Percentiles rank a stretch among this genome's conserved stretches.
Evolutionary conservation across 345 rosid genomes (phyloP).

Genomic region (Geranium rotundifolium): DNA sequence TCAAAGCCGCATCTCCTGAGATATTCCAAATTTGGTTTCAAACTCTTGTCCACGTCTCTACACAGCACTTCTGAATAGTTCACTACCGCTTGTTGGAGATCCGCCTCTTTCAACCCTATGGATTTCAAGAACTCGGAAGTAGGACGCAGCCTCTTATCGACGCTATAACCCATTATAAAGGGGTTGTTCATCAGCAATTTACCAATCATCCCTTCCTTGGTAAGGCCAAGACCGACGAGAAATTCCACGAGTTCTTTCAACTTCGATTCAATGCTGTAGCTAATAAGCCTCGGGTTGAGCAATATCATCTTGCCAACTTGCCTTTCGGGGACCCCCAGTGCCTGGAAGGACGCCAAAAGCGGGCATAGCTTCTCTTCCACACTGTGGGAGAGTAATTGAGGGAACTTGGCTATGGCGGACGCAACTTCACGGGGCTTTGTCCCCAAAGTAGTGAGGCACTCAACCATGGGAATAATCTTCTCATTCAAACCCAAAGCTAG

Average conservation of each 20-base stretch:
- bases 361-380: too few relatives aligned
- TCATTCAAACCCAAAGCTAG: slow-evolving; percentile 10
- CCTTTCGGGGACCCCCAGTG: slow-evolving; percentile 17
- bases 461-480: slow-evolving; percentile 16
- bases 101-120: slow-evolving; percentile 4
- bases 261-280: slow-evolving; percentile 17
- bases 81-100: slow-evolving; percentile 11
- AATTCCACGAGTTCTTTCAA: slow-evolving; percentile 12
- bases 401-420: slow-evolving; percentile 14
- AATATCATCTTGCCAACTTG: slow-evolving; percentile 12
- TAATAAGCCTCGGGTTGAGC: slow-evolving; percentile 18
- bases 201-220: slow-evolving; percentile 16
- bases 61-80: slow-evolving; percentile 15
- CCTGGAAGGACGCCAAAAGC: slow-evolving; percentile 16
- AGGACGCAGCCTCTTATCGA: slow-evolving; percentile 14
- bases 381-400: slow-evolving; percentile 14
- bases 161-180: slow-evolving; percentile 18
- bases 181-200: slow-evolving; percentile 14
- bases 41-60: slow-evolving; percentile 13
- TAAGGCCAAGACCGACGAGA: slow-evolving; percentile 14
- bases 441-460: slow-evolving; percentile 14
- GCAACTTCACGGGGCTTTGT: slow-evolving; percentile 15
- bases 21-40: slow-evolving; percentile 7
- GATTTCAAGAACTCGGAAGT: slow-evolving; percentile 16
- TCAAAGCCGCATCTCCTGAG: slow-evolving; percentile 12